Evolutionary conservation across 1,284 basidiomycete genomes (phyloP), one percentile per base, ranked within the genome.

Genomic region (Trametes sp.): DNA sequence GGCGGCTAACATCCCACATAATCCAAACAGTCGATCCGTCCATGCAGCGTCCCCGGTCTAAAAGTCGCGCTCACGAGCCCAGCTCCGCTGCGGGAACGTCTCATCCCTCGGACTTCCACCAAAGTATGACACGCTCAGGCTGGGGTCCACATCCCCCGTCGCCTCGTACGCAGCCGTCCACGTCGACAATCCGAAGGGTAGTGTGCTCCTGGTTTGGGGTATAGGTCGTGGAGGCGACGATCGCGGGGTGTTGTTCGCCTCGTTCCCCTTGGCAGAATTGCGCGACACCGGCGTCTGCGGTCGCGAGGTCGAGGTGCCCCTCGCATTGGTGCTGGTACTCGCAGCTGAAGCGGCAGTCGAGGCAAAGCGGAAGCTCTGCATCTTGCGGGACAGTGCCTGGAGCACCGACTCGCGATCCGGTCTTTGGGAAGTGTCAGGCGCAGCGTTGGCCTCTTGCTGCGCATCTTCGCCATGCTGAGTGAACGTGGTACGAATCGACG

Each of bases 401-500:
- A 87, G 77, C 36, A 87, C 82, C 8, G 82, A 82, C 44, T 76
- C 74, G 59, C 77, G 72, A 54, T 82, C 80, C n/a, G 76, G 73
- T 73, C 76, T 57, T 29, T 65, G 58, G 24, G 55, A 48, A 48
- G 50, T 16, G 9, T 44, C 57, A 29, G 57, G 46, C 21, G 57
- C 53, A 54, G 68, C 51, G 54, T 61, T 51, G 19, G 72, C 29
- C 21, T 64, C 54, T 44, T 64, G 38, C n/a, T 44, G 38, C 13
- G 59, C 50, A 48, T 69, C 63, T 5, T 70, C 80, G 11, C 75
- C 81, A 51, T 89, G 88, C 54, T 75, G 81, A 55, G 88, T 78
- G 75, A 92, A 96, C 0, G 92, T 92, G 1, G 93, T 92, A 64
- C 89, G 91, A 63, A 98, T 95, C 1, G 93, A 95, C 6, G 94